phyloP scores from a whole-genome alignment of 305 asterid species.

The Rubia tinctorum region DNA sequence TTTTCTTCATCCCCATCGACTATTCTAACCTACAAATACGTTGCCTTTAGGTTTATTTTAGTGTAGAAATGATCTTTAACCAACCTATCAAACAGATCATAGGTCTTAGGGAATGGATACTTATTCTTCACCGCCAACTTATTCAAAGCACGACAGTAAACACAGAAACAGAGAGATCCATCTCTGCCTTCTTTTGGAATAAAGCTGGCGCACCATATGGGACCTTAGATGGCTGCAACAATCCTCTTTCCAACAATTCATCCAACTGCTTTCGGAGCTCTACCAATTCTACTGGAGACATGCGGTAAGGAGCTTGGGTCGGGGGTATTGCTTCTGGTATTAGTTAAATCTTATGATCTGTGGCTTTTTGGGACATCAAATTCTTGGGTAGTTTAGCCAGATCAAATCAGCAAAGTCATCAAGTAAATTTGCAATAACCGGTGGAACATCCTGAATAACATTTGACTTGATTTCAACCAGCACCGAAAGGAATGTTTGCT shows the following conservation, averaged over 20 bases:
- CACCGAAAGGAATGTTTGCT: no score
- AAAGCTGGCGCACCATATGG: neutral
- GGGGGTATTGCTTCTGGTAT: neutral
- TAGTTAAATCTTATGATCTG: neutral
- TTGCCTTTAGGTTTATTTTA: neutral
- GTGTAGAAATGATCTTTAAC: neutral
- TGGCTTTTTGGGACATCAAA: neutral
- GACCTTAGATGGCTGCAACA: neutral
- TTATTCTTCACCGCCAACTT: neutral
- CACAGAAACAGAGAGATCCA: neutral
- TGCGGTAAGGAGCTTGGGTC: neutral
- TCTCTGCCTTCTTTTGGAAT: neutral
- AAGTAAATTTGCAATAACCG: no score
- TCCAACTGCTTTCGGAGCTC: neutral
- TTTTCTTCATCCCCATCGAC: neutral
- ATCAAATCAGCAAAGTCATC: no score
- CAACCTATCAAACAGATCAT: neutral
- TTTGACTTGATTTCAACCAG: no score
- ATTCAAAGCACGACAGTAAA: neutral
- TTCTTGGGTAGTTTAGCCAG: neutral
- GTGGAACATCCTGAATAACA: neutral
- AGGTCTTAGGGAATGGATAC: neutral
- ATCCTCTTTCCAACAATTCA: neutral
- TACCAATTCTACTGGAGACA: neutral
- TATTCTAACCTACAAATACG: neutral